phyloP scores from a whole-genome alignment of 768 basidiomycete genomes.

The Lentinula raphanica region DNA sequence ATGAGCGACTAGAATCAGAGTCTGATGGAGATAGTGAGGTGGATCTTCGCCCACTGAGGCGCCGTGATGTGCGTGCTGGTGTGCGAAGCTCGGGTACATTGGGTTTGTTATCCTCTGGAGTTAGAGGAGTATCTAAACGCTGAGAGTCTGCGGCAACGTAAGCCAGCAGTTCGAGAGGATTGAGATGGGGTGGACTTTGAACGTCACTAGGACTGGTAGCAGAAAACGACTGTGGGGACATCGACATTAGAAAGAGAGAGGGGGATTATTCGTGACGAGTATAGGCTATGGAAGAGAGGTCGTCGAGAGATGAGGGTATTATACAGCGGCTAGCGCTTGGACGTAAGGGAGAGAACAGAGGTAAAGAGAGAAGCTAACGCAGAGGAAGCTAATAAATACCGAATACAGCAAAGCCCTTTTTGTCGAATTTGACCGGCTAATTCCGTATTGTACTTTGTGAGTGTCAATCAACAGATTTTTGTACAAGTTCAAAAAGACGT shows the following conservation, averaged over 20 bases:
- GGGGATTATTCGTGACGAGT: constrained; percentile 3
- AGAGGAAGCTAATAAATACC: not conserved
- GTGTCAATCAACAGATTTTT: not conserved
- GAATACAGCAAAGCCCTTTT: constrained; percentile 5
- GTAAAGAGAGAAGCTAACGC: not conserved
- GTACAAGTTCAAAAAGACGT: not conserved
- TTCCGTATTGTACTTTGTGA: constrained; percentile 31
- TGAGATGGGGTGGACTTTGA: not conserved
- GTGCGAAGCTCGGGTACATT: not conserved
- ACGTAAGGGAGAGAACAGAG: constrained; percentile 6
- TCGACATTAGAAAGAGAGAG: not conserved
- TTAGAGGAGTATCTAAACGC: not conserved
- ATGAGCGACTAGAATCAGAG: not conserved
- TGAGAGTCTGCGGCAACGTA: not conserved
- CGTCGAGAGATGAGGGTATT: not conserved
- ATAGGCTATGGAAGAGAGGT: constrained; percentile 3
- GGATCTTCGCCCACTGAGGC: not conserved
- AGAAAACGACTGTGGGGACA: not conserved
- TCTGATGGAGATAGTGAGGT: constrained; percentile 1
- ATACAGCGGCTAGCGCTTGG: constrained; percentile 8
- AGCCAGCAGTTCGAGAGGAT: constrained; percentile 1
- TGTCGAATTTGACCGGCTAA: constrained; percentile 20
- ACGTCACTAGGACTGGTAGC: not conserved
- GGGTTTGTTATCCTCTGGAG: not conserved
- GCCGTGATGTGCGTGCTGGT: not conserved